Base-by-base conservation (phyloP, 768 basidiomycete genomes). In the Pleurotus sapidus region DNA sequence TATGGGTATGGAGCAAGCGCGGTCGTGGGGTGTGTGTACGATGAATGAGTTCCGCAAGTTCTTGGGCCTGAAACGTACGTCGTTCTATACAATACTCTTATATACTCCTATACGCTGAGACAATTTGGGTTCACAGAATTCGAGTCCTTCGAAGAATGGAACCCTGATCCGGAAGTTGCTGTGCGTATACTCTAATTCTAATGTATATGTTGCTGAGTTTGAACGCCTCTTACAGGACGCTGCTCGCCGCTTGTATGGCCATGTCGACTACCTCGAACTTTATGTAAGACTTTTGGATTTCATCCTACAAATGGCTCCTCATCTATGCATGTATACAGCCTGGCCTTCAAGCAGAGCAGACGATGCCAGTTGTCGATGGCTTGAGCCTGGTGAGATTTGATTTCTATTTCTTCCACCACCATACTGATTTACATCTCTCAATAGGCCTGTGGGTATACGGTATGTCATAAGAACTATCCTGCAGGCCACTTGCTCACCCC, bases 361-460 rank as follows among this genome's bases (percentile, higher is more conserved):
- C 82, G 9, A 86, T 86, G 67, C 66, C 67, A 1, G 69, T 77
- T 6, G 73, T 72, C 39, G 74, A 76, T 3, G 86, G 84, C 4
- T 78, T 81, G 30, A 34, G 30, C 8, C 30, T 34, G 0, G 27
- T 30, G 6, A 9, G 27, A 30, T 30, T 7, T 30, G 27, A 30
- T 30, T 30, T 30, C 27, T 30, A 30, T 30, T 8, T 9, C 3
- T 30, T 30, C 27, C 27, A 8, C 27, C 27, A 30, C 27, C 7
- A 30, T 34, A 34, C 30, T 9, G 30, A 9, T 9, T 34, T 11
- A 34, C 30, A 34, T 34, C 2, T 7, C 11, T 6, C 14, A 84
- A 79, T 53, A 67, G 83, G 8, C 83, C 61, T 82, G 83, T 1
- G 84, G 84, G 14, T 87, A 81, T 67, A 87, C 88, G 3, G 69